Evolutionary conservation across 2,329 filamentous ascomycete genomes (phyloP).

Genomic region (Gnomoniopsis smithogilvyi): DNA sequence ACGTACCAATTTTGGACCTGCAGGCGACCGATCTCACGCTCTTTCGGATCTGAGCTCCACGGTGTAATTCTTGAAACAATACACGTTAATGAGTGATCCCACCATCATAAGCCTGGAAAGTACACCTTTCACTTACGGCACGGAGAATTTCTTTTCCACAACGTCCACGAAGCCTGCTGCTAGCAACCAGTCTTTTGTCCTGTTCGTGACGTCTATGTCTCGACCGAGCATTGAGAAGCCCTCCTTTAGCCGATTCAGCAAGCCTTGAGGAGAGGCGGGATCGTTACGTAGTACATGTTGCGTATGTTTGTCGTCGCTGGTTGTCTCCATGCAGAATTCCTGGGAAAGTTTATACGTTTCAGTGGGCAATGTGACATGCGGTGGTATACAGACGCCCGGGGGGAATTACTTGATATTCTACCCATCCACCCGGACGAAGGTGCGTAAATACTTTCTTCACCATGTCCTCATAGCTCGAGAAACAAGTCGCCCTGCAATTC

Average conservation of each 20-base stretch:
- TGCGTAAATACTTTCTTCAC: slow-evolving; percentile 48
- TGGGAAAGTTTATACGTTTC: background rate
- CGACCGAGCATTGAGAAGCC: slow-evolving; percentile 36
- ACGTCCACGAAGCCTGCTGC: slow-evolving; percentile 55
- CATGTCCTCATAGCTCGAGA: slow-evolving; percentile 31
- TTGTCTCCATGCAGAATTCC: background rate
- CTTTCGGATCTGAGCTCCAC: background rate
- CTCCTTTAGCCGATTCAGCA: slow-evolving; percentile 36
- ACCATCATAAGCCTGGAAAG: too few relatives aligned
- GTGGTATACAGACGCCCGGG: slow-evolving; percentile 31
- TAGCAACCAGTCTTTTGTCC: slow-evolving; percentile 34
- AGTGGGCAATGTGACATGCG: slow-evolving; percentile 36
- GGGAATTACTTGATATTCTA: slow-evolving; percentile 49
- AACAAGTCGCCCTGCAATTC: background rate
- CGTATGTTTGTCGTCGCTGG: background rate
- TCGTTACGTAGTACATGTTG: slow-evolving; percentile 33
- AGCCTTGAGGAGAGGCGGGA: slow-evolving; percentile 32
- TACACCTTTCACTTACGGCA: background rate
- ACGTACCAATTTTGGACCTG: background rate
- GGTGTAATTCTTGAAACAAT: background rate
- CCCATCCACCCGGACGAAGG: slow-evolving; percentile 49
- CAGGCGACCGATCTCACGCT: background rate
- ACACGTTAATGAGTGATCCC: too few relatives aligned
- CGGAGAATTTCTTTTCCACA: slow-evolving; percentile 31
- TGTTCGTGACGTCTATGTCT: slow-evolving; percentile 31